Evolutionary conservation across 1,284 basidiomycete genomes (phyloP).

Genomic region (Polyporus tsugae): DNA sequence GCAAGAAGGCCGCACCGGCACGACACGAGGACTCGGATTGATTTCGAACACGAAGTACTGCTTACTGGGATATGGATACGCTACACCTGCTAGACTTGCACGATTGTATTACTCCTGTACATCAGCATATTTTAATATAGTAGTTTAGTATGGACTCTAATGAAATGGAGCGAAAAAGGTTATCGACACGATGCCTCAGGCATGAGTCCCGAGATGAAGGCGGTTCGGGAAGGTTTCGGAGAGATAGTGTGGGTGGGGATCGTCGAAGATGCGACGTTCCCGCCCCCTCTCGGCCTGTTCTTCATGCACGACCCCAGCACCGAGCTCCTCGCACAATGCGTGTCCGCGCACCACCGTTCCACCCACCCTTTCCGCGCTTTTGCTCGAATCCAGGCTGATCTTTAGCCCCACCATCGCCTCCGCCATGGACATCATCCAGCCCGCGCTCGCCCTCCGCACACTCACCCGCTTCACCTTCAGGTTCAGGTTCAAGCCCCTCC

Average conservation of each 20-base stretch:
- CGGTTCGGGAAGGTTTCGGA: too few species aligned
- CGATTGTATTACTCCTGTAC: background rate
- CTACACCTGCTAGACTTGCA: background rate
- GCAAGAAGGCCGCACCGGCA: background rate
- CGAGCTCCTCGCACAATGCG: background rate
- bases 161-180: background rate
- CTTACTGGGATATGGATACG: background rate
- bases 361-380: background rate
- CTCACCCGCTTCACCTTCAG: background rate
- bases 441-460: background rate
- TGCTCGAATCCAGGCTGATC: background rate
- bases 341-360: background rate
- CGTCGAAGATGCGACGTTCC: too few species aligned
- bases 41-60: background rate
- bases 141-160: background rate
- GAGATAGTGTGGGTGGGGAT: too few species aligned
- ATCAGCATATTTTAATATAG: background rate
- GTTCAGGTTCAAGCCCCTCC: background rate
- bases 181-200: too few species aligned
- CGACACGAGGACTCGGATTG: slow-evolving; percentile 2
- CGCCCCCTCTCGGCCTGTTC: too few species aligned
- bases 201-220: too few species aligned
- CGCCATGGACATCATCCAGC: background rate
- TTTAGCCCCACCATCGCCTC: background rate
- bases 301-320: background rate